Evolutionary conservation across 768 basidiomycete genomes (phyloP).

Genomic region (Jaapia argillacea): DNA sequence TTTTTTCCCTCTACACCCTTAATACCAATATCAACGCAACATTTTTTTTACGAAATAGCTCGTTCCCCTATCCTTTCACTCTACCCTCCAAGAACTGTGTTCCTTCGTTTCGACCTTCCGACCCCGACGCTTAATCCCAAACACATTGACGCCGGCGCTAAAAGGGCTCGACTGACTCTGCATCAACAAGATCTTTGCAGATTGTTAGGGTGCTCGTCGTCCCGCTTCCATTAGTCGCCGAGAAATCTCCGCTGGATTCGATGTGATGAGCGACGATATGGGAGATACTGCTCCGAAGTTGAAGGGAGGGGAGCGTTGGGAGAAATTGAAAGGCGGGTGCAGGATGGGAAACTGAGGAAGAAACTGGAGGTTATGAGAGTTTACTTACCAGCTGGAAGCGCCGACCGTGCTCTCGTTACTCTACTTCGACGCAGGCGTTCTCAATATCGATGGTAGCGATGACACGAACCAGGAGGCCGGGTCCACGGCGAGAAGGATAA

Average conservation of each 20-base stretch:
- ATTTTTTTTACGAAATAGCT: slow-evolving; percentile 37
- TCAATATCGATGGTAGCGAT: not conserved
- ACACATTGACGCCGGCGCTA: slow-evolving; percentile 49
- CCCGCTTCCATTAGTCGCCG: slow-evolving; percentile 6
- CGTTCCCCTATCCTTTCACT: slow-evolving; percentile 80
- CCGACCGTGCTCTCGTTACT: too few relatives aligned
- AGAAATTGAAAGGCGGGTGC: slow-evolving; percentile 45
- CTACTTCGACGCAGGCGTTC: too few relatives aligned
- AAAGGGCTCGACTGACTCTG: slow-evolving; percentile 62
- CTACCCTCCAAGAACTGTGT: slow-evolving; percentile 77
- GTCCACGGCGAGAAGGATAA: not conserved
- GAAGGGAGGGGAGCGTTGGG: slow-evolving; percentile 38
- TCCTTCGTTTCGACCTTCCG: slow-evolving; percentile 74
- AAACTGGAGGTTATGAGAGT: slow-evolving; percentile 31
- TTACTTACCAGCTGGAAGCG: not conserved
- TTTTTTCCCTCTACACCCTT: not conserved
- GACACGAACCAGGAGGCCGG: not conserved
- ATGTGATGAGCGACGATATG: slow-evolving; percentile 14
- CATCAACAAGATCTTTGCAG: slow-evolving; percentile 59
- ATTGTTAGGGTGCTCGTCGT: slow-evolving; percentile 32
- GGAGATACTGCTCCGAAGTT: slow-evolving; percentile 49
- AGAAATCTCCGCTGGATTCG: slow-evolving; percentile 2
- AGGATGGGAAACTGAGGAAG: slow-evolving; percentile 30
- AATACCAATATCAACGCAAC: not conserved
- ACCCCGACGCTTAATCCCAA: slow-evolving; percentile 70